Percentiles rank a stretch among this genome's conserved stretches.
These are phyloP conservation scores for Alternaria alternata DNA, from an alignment of 2,329 filamentous ascomycete genomes.

Conservation along the genomic window DNA sequence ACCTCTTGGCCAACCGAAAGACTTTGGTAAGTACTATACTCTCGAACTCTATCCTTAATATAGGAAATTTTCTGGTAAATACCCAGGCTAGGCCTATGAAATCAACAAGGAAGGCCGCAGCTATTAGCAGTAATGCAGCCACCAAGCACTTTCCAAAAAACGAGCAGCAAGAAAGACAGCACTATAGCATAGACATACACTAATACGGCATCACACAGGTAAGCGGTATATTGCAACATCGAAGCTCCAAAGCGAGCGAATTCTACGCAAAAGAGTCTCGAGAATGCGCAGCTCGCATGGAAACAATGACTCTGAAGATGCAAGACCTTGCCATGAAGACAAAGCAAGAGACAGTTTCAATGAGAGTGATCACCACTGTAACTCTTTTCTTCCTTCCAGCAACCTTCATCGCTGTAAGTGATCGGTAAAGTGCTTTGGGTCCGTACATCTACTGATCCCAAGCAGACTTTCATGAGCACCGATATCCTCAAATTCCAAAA, in stretches of 20 bases:
- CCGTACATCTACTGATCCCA: not conserved
- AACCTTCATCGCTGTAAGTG: slow-evolving; percentile 54
- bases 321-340: slow-evolving; percentile 48
- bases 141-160: no score
- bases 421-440: not conserved
- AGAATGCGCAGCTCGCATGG: slow-evolving; percentile 40
- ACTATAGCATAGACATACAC: not conserved
- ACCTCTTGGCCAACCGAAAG: no score
- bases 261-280: slow-evolving; percentile 25
- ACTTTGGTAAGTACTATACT: no score
- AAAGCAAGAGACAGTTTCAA: slow-evolving; percentile 52
- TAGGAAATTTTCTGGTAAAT: no score
- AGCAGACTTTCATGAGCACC: slow-evolving; percentile 54
- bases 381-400: slow-evolving; percentile 55
- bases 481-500: slow-evolving; percentile 45
- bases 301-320: slow-evolving; percentile 33
- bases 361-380: slow-evolving; percentile 55
- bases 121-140: no score
- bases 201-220: slow-evolving; percentile 22
- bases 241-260: slow-evolving; percentile 43
- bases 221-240: slow-evolving; percentile 48
- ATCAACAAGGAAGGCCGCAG: no score
- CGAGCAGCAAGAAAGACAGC: no score
- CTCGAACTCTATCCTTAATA: no score
- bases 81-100: no score